Evolutionary conservation across 257 asterid species (phyloP).

Genomic region (Paulownia fortunei): DNA sequence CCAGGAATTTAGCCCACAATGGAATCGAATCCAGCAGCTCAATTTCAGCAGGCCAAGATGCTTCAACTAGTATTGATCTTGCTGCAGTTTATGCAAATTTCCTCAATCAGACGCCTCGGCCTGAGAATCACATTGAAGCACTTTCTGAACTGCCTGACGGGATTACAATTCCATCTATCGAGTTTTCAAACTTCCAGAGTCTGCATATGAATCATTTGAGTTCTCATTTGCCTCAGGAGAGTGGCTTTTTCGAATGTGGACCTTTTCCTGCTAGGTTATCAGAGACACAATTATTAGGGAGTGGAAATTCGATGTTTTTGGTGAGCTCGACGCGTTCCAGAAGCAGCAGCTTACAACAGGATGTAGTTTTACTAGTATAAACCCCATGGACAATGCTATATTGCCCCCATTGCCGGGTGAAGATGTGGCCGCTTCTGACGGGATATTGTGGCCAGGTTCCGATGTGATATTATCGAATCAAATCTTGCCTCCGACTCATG

Average conservation of each 20-base stretch:
- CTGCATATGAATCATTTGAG: constrained; percentile 12
- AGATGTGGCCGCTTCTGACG: constrained; percentile 36
- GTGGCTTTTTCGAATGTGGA: constrained; percentile 33
- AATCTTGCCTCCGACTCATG: constrained; percentile 11
- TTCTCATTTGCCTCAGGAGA: constrained; percentile 22
- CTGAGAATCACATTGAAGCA: neutral
- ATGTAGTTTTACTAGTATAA: neutral
- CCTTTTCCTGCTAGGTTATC: constrained; percentile 24
- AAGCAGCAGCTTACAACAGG: neutral
- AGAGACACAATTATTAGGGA: constrained; percentile 26
- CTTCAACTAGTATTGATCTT: constrained; percentile 54
- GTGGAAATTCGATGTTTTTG: neutral
- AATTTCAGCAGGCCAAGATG: neutral
- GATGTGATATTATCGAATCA: constrained; percentile 30
- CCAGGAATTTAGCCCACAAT: constrained; percentile 19
- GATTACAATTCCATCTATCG: constrained; percentile 24
- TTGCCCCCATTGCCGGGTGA: constrained; percentile 58
- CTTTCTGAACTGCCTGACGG: neutral
- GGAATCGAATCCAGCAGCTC: constrained; percentile 27
- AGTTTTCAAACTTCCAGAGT: constrained; percentile 30
- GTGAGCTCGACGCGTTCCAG: constrained; percentile 37
- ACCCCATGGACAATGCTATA: constrained; percentile 1
- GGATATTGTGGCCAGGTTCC: constrained; percentile 50
- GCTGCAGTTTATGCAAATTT: constrained; percentile 69
- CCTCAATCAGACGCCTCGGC: constrained; percentile 47